Evolutionary conservation across 768 basidiomycete genomes (phyloP).

Genomic region (Boletales sp.): DNA sequence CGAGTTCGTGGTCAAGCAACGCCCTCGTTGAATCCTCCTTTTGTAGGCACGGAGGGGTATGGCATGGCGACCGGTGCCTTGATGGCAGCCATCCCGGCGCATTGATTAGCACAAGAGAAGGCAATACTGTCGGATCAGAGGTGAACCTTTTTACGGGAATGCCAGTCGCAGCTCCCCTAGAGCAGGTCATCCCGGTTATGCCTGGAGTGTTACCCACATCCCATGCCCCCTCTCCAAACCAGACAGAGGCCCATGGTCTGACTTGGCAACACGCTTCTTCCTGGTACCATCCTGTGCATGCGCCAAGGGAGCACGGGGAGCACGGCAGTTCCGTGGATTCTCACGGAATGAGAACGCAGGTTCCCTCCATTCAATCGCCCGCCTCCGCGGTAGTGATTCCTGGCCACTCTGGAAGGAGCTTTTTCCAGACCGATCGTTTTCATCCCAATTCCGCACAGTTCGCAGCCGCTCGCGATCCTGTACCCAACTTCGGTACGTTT

Average conservation of each 20-base stretch:
- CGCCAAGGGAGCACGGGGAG: neutral
- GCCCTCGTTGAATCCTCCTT: neutral
- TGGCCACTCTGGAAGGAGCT: neutral
- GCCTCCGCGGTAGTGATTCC: neutral
- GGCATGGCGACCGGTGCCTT: neutral
- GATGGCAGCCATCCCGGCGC: neutral
- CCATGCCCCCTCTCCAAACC: neutral
- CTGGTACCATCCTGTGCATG: slow-evolving; percentile 3
- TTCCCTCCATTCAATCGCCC: neutral
- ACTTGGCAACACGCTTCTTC: slow-evolving; percentile 1
- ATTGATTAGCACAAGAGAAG: neutral
- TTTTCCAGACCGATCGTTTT: neutral
- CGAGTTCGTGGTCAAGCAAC: slow-evolving; percentile 1
- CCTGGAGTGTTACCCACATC: neutral
- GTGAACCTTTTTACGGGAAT: neutral
- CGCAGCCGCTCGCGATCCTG: neutral
- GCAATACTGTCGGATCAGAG: neutral
- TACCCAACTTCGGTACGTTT: slow-evolving; percentile 10
- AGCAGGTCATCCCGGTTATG: neutral
- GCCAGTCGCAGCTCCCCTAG: neutral
- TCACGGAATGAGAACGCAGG: neutral
- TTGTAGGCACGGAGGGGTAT: neutral
- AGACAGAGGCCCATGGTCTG: neutral
- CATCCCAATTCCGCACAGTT: slow-evolving; percentile 1
- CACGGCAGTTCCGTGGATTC: neutral